Evolutionary conservation across 1,284 basidiomycete genomes (phyloP), one percentile per base, ranked within the genome.

Genomic region (Mycocalia duriaeana): DNA sequence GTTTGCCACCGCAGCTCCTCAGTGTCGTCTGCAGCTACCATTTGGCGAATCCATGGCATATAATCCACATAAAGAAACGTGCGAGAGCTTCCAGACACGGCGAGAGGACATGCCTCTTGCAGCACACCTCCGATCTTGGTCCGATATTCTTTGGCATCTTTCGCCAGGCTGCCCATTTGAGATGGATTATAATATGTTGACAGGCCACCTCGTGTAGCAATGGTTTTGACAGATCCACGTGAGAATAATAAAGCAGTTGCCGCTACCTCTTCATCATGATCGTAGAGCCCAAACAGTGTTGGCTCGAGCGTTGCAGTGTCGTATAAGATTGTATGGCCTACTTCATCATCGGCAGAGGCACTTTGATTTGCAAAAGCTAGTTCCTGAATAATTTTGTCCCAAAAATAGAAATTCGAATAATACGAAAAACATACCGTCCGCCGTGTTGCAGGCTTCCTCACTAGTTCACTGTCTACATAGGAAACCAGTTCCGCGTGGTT

Each of bases 1-100:
- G 34, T 41, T 42, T 48, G 45, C 43, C 46, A 50, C n/a, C n/a
- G n/a, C 39, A 49, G 52, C 59, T 75, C 73, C 46, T 70, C 58
- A 49, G 50, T 61, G 54, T 92, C 89, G 56, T 95, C 91, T 20
- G 71, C 69, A 13, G 51, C 59, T n/a, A 87, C 80, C 63, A 95
- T 88, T 47, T 68, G 57, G 47, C 83, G 73, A 36, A 93, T 67
- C 63, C 76, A 78, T 22, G 92, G 85, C 51, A 81, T 69, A 60
- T 90, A 88, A 43, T 94, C 89, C 56, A 85, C 62, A 55, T 78
- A 70, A 42, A 82, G 65, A 51, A 71, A 68, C 22, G 62, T 58
- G 28, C 71, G 67, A 36, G 72, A 70, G 46, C 76, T 53, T 38
- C 45, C 44, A 54, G 60, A 50, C 20, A 55, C 47, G 34, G 49